These are phyloP conservation scores for Fusarium nisikadoi DNA, from an alignment of 2,329 filamentous ascomycete species.

Conservation along the genomic window DNA sequence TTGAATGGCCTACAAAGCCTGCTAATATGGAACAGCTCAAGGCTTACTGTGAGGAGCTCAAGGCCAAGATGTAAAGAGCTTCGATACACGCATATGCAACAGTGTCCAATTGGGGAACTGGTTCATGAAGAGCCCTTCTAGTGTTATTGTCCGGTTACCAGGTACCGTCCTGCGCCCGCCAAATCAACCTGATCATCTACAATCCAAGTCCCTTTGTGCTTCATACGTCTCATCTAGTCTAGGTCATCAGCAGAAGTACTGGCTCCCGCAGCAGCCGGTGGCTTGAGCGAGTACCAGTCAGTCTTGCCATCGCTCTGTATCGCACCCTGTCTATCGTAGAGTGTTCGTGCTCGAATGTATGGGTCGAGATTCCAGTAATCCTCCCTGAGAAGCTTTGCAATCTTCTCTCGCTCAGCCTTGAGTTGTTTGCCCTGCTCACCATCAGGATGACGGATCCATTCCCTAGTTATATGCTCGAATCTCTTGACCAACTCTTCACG, in stretches of 20 bases:
- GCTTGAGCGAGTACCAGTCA: conserved; percentile 70
- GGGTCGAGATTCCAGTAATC: conserved; percentile 94
- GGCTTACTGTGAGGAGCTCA: conserved; percentile 82
- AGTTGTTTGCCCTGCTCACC: conserved; percentile 58
- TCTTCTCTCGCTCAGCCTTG: conserved; percentile 66
- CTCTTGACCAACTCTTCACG: conserved; percentile 74
- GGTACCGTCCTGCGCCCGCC: neutral
- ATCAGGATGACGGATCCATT: conserved; percentile 72
- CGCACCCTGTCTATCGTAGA: conserved; percentile 85
- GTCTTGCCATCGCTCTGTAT: conserved; percentile 74
- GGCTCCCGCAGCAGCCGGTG: conserved; percentile 13
- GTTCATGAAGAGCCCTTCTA: conserved; percentile 25
- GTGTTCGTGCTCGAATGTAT: conserved; percentile 81
- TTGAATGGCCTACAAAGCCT: conserved; percentile 81
- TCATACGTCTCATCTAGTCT: conserved; percentile 50
- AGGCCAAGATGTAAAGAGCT: conserved; percentile 79
- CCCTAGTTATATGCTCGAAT: conserved; percentile 78
- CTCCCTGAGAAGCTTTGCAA: conserved; percentile 72
- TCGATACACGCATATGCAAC: neutral
- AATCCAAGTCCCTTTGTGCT: conserved; percentile 8
- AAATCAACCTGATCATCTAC: conserved; percentile 20
- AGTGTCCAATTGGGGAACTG: neutral
- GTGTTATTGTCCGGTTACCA: conserved; percentile 28
- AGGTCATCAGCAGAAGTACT: conserved; percentile 58
- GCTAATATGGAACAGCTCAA: conserved; percentile 86